Evolutionary conservation across 768 basidiomycete species (phyloP), one percentile per base, ranked within the genome.

Genomic region (Macrolepiota fuliginosa): DNA sequence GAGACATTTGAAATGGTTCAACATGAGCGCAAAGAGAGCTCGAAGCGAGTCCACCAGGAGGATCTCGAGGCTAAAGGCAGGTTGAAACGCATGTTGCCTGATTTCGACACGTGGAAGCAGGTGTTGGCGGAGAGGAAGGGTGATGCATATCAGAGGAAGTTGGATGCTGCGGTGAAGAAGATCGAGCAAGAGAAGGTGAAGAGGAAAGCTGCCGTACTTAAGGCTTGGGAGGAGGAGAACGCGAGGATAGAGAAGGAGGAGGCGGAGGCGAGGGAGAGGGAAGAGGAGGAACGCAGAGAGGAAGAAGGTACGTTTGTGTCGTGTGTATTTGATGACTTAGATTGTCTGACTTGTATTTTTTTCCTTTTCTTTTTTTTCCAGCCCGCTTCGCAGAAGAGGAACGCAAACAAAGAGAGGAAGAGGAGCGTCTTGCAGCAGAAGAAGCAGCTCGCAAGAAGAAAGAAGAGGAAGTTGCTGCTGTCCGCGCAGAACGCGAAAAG

Each of bases 131-230:
- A 78, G 42, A 85, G 81, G 74, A 84, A 85, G 52, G 77, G 77
- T 10, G 84, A 84, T 36, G 91, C 93, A 71, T 91, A 86, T 68
- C 77, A 83, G 54, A 80, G 79, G 73, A 84, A 77, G 68, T 73
- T 81, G 65, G 84, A 81, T 49, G 74, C 73, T 25, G 90, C 94
- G 2, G 67, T 75, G 65, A 78, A 75, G 72, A 94, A 88, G 81
- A 86, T 94, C 57, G 87, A 86, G 62, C 88, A 91, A 70, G 94
- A 96, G 78, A 96, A 94, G 80, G 81, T 82, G 51, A 89, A 88
- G 80, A 79, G 88, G 65, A 79, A 79, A 62, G 80, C 80, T 63
- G 74, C 76, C 13, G 74, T 92, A 46, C 62, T 89, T 29, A 83
- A 86, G 65, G 77, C 79, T 62, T 76, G 86, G 64, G 87, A 84